Base-by-base conservation (phyloP, 2,329 filamentous ascomycete species). In the Colletotrichum camelliae region DNA sequence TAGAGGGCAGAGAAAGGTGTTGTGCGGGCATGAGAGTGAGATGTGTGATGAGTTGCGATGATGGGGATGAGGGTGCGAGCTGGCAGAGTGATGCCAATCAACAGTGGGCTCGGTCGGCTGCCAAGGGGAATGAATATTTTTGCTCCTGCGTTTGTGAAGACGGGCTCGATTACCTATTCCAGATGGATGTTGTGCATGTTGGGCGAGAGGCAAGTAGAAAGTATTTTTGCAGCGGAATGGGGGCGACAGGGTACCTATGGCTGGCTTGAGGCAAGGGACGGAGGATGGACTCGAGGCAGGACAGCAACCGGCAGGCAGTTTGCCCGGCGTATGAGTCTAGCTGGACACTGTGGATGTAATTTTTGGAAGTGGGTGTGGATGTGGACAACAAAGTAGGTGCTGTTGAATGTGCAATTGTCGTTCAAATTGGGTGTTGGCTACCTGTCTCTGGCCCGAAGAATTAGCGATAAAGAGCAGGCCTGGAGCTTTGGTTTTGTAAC, bases 51-150 rank as follows among this genome's bases (percentile, higher is more conserved):
- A 35, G 61, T 27, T 35, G 18, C 7, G 58, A 52, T 13, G 43
- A 52, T 52, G 43, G 13, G n/a, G 43, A 13, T 52, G 43, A 52
- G 43, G 43, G 43, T 31, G 58, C 18, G 24, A 48, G 29, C 35
- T 48, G 31, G 65, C 16, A 39, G 37, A 71, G 72, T 74, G 72
- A 74, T 71, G 72, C 71, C 72, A 74, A 65, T 74, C 72, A 74
- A 65, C 27, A 48, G 72, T 60, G 66, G 67, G 67, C 72, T 74
- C 43, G 48, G 58, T 74, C 43, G 48, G 58, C 48, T 74, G 33
- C 35, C 58, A 48, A 35, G 33, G 43, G 16, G 15, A 64, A 27
- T 55, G 29, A 52, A 52, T 52, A 52, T 52, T 69, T 35, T n/a
- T 39, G n/a, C 21, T 27, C 13, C 29, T 58, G n/a, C 67, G 27